phyloP scores from a whole-genome alignment of 1,284 basidiomycete species.

The Malassezia brasiliensis region DNA sequence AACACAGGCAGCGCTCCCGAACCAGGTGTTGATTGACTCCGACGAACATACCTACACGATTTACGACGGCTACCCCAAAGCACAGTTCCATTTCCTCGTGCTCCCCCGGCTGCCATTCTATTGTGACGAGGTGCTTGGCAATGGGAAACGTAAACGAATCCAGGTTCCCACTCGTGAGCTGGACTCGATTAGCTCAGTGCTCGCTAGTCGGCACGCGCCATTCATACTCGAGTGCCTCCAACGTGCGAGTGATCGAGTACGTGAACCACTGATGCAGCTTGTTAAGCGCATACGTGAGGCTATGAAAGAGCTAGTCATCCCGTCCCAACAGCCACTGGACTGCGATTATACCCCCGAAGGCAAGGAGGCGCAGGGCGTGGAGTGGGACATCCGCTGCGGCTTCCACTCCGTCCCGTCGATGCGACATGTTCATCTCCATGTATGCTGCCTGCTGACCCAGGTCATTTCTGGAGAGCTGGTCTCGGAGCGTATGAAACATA shows the following conservation, averaged over 20 bases:
- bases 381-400: conserved; percentile 52
- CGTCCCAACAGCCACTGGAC: background rate
- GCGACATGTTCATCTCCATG: conserved; percentile 48
- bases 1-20: conserved; percentile 23
- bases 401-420: conserved; percentile 71
- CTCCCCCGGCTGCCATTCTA: conserved; percentile 8
- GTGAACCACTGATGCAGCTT: conserved; percentile 7
- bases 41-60: conserved; percentile 61
- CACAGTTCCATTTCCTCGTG: conserved; percentile 6
- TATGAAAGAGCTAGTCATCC: conserved; percentile 58
- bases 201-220: conserved; percentile 27
- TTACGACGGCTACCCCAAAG: conserved; percentile 74
- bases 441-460: conserved; percentile 63
- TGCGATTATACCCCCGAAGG: background rate
- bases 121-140: background rate
- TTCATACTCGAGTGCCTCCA: conserved; percentile 24
- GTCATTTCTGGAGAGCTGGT: conserved; percentile 74
- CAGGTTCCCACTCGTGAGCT: conserved; percentile 9
- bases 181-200: conserved; percentile 21
- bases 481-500: conserved; percentile 67
- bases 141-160: background rate
- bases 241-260: conserved; percentile 21
- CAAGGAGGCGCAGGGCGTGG: conserved; percentile 9
- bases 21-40: conserved; percentile 57
- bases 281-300: conserved; percentile 61